phyloP scores from a whole-genome alignment of 805 yeast species.

The Cephaloascus fragrans region DNA sequence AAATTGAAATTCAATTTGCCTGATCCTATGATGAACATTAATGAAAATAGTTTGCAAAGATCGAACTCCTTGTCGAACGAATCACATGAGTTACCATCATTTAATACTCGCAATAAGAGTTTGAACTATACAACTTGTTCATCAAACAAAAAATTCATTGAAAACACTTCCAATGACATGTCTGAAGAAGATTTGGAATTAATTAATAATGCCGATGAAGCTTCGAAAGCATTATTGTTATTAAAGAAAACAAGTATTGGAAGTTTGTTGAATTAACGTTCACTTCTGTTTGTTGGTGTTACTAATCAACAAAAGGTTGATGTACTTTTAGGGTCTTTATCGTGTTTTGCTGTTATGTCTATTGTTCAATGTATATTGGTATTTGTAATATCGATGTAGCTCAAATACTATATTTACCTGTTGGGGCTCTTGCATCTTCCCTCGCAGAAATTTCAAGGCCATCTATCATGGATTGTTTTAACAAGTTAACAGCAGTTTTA shows the following conservation, averaged over 20 bases:
- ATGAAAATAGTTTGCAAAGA: background rate
- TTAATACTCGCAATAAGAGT: too few species aligned
- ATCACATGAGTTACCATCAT: too few species aligned
- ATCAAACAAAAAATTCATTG: too few species aligned
- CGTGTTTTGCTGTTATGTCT: too few species aligned
- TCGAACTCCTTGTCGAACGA: too few species aligned
- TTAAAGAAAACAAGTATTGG: background rate
- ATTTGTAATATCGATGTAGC: too few species aligned
- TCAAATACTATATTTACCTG: conserved; percentile 45
- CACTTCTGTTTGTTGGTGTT: too few species aligned
- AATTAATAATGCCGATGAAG: background rate
- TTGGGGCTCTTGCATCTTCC: conserved; percentile 29
- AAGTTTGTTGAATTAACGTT: background rate
- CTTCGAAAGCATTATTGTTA: background rate
- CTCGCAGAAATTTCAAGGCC: conserved; percentile 43
- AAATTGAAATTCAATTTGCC: background rate
- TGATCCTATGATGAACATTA: background rate
- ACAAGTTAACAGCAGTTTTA: conserved; percentile 43
- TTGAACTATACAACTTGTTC: too few species aligned
- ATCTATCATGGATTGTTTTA: conserved; percentile 44
- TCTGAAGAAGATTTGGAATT: background rate
- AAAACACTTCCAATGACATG: background rate
- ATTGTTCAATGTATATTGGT: too few species aligned
- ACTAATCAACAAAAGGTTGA: too few species aligned
- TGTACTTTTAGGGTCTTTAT: too few species aligned